Evolutionary conservation across 208 protist species (phyloP).

Genomic region (Leishmania major): DNA sequence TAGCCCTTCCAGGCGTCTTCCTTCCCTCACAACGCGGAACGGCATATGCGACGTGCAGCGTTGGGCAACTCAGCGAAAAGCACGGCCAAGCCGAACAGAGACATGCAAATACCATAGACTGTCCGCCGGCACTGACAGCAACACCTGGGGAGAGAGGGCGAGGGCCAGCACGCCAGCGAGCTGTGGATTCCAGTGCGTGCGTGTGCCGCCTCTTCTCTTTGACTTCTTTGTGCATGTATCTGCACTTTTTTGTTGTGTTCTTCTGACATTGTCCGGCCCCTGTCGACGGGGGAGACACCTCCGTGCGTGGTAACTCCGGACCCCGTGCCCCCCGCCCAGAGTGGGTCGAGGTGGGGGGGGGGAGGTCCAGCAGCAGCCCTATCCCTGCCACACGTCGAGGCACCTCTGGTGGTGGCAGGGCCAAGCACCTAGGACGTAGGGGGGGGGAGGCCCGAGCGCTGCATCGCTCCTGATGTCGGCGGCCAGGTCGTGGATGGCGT

Average conservation of each 20-base stretch:
- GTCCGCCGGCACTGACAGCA: not conserved
- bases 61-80: not conserved
- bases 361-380: not conserved
- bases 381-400: not conserved
- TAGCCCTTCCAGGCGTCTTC: not conserved
- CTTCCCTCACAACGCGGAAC: not conserved
- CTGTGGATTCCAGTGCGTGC: not conserved
- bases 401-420: not conserved
- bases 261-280: too few relatives aligned
- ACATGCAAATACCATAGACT: not conserved
- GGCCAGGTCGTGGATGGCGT: not conserved
- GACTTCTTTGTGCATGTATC: not conserved
- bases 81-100: not conserved
- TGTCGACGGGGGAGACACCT: too few relatives aligned
- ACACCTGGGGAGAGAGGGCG: not conserved
- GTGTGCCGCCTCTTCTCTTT: not conserved
- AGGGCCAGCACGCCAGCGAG: not conserved
- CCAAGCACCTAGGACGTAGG: not conserved
- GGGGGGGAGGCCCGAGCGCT: not conserved
- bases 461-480: not conserved
- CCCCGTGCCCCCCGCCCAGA: not conserved
- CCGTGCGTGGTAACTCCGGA: not conserved
- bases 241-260: not conserved
- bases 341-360: not conserved
- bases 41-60: not conserved